phyloP scores from a whole-genome alignment of 1,284 basidiomycete species.

The Sphaerobolus stellatus region DNA sequence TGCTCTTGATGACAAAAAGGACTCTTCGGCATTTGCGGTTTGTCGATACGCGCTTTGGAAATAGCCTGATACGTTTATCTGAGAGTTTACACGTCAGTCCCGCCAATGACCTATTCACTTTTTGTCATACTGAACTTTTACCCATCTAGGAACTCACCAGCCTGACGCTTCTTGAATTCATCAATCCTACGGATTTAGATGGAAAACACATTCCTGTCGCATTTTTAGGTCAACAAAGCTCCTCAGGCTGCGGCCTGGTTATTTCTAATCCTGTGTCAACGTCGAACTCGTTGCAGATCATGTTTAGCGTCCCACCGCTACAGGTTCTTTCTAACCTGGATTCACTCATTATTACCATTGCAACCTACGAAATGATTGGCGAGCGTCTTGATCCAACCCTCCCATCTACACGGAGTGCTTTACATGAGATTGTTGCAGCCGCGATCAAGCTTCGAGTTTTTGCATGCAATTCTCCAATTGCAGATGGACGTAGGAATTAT shows the following conservation, averaged over 20 bases:
- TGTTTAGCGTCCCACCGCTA: background rate
- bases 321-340: background rate
- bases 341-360: background rate
- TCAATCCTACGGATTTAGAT: background rate
- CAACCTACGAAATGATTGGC: background rate
- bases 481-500: too few relatives aligned
- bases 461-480: background rate
- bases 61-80: background rate
- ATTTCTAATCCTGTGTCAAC: background rate
- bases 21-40: slow-evolving; percentile 5
- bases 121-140: background rate
- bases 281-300: background rate
- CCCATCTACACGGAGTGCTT: background rate
- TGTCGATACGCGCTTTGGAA: background rate
- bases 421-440: background rate
- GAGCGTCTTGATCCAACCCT: background rate
- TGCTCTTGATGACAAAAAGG: background rate
- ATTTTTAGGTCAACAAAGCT: background rate
- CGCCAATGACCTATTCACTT: background rate
- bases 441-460: slow-evolving; percentile 1
- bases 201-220: background rate
- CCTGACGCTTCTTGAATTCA: background rate
- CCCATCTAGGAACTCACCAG: background rate
- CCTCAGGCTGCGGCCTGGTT: background rate
- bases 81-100: background rate